These are phyloP conservation scores for Eucalyptus sp. DNA, from an alignment of 345 rosid genomes.

Conservation along the genomic window DNA sequence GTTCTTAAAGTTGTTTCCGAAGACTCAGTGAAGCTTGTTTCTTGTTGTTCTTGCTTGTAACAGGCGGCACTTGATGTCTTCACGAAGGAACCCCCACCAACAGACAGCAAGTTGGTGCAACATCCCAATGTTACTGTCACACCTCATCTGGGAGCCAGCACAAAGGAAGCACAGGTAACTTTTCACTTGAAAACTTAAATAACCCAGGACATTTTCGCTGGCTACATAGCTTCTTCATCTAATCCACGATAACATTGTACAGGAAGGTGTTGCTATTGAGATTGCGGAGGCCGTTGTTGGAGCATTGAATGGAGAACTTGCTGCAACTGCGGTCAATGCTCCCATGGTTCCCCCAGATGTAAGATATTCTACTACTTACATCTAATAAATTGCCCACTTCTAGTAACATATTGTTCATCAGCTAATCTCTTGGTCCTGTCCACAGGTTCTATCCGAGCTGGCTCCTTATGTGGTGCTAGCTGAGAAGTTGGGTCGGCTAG, in stretches of 20 bases:
- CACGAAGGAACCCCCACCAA: constrained; percentile 51
- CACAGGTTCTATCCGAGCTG: constrained; percentile 30
- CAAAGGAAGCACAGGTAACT: constrained; percentile 79
- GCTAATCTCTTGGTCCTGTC: not conserved
- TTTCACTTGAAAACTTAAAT: not conserved
- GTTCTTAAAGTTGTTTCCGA: not conserved
- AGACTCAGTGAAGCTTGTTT: not conserved
- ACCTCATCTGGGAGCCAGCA: constrained; percentile 93
- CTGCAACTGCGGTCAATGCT: constrained; percentile 83
- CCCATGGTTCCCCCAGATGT: constrained; percentile 74
- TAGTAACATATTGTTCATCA: not conserved
- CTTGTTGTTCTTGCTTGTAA: not conserved
- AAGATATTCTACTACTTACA: not conserved
- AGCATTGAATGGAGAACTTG: constrained; percentile 62
- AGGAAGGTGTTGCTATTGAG: constrained; percentile 91
- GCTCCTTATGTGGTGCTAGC: constrained; percentile 61
- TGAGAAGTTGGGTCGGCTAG: constrained; percentile 70
- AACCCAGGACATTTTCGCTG: not conserved
- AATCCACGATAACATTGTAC: not conserved
- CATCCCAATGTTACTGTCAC: constrained; percentile 69
- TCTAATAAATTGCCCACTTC: not conserved
- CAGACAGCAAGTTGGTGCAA: constrained; percentile 49
- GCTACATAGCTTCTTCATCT: not conserved
- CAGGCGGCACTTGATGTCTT: constrained; percentile 91
- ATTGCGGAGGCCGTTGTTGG: constrained; percentile 87